Evolutionary conservation across 345 rosid species (phyloP), one percentile per base, ranked within the genome.

Genomic region (Corchorus olitorius): DNA sequence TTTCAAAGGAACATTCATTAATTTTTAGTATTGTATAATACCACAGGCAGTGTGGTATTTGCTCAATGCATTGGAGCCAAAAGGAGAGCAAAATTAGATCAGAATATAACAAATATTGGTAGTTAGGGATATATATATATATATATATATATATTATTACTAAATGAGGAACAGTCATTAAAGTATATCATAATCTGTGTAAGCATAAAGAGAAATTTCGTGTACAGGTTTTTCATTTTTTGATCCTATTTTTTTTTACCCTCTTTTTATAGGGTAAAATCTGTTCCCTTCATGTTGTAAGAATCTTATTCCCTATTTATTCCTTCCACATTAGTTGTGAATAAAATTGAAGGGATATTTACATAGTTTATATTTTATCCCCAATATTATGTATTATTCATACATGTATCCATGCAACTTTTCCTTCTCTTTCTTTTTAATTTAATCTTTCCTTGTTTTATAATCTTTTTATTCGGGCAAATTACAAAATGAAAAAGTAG

Each of bases 271-370:
- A 0, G 75, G 64, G 63, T 55, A 19, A 45, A 59, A 11, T 61
- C 17, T 6, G 58, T 65, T 52, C 72, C 79, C 27, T 55, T 33
- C 53, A 34, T 76, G 75, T 22, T 81, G 83, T 77, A 83, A 79
- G 74, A 79, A 78, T 73, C 33, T 65, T 33, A 55, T 76, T 19
- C 41, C 35, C 49, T 14, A 60, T 83, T 27, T 75, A 73, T 77
- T 78, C 43, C 33, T 37, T 64, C 62, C 73, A 27, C 43, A 39
- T 6, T 4, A 39, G 60, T 56, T 46, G 10, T 33, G 45, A 80
- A 83, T 83, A 81, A 83, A 82, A 64, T 61, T 4, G 10, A 59
- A 34, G 34, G 70, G 49, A 37, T 48, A n/a, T 22, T n/a, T 14
- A 39, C 48, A 2, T 65, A 12, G 8, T 22, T 10, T 41, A 3